Conservation (phyloP, 345 rosid genomes). For the Clarkia xantiana region DNA sequence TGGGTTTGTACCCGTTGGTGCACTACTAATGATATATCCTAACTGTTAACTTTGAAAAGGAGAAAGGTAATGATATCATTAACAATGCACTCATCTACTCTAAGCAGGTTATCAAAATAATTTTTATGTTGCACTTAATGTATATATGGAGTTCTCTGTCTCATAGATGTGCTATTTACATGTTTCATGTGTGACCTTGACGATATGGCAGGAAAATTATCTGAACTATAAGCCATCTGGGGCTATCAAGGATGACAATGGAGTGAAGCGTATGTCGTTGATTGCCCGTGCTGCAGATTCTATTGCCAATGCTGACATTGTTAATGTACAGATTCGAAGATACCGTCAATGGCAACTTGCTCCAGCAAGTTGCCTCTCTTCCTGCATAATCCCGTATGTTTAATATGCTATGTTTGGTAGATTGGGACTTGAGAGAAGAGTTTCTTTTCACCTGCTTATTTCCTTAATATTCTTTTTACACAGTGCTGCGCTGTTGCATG, state of each 20-base stretch:
- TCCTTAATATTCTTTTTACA: slow-evolving; percentile 12
- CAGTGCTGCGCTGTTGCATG: slow-evolving; percentile 84
- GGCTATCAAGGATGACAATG: slow-evolving; percentile 53
- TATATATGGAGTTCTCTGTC: no score
- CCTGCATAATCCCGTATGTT: slow-evolving; percentile 86
- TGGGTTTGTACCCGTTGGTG: no score
- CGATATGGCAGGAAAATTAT: slow-evolving; percentile 74
- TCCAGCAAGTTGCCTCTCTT: slow-evolving; percentile 57
- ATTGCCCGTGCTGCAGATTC: slow-evolving; percentile 93
- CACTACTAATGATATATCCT: no score
- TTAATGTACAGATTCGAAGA: slow-evolving; percentile 91
- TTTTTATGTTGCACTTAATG: no score
- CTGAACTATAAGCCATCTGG: slow-evolving; percentile 72
- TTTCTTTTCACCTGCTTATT: slow-evolving; percentile 6
- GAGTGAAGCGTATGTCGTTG: slow-evolving; percentile 54
- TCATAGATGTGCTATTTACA: no score
- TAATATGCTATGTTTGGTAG: slow-evolving; percentile 2
- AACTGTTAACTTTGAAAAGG: no score
- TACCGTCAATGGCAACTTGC: slow-evolving; percentile 94
- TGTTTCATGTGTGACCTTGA: not conserved
- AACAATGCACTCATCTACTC: no score
- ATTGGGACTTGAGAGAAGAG: slow-evolving; percentile 1
- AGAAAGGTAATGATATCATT: no score
- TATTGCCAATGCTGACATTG: slow-evolving; percentile 77
- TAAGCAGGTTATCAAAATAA: no score